Evolutionary conservation across 2,329 filamentous ascomycete species (phyloP), one percentile per base, ranked within the genome.

Genomic region (Lachnellula hyalina): DNA sequence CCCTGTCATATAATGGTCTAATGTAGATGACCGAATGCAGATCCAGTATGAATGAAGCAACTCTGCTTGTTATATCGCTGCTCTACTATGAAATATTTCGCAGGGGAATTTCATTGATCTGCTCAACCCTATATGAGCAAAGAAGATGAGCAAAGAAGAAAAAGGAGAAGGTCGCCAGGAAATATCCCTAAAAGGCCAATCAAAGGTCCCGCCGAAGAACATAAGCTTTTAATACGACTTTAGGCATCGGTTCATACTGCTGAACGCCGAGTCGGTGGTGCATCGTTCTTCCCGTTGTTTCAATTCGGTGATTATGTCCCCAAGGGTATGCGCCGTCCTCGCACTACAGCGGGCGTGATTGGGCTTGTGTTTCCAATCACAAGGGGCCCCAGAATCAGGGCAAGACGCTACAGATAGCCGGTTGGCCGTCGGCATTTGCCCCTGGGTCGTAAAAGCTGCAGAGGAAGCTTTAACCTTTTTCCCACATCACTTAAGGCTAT

Each of bases 1-100:
- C 51, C 19, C 38, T 53, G 54, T 52, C 54, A 53, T 56, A 49
- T 51, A 35, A 51, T n/a, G 42, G 42, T 50, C 7, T 14, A 32
- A 45, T 49, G 46, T 45, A 40, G 47, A 56, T 51, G 21, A 21
- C 21, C 21, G 21, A 32, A 45, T 49, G 46, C 38, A 40, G 47
- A 56, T 51, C 54, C 34, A 53, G 54, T 51, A 48, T 42, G 21
- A 28, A 48, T 28, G 21, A 7, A 14, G 44, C 19, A 21, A 25
- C n/a, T 12, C 41, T 19, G 12, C 19, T 25, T 15, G 12, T 23
- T 44, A 17, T 12, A 23, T 6, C 23, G 19, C 4, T 25, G 3
- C 6, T 44, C 1, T 7, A 5, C 21, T 2, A 7, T 41, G 2
- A 19, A 41, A 2, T 41, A n/a, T n/a, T 41, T 17, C 14, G 17